Conservation (phyloP, 306 rosid species). For the Begonia masoniana region DNA sequence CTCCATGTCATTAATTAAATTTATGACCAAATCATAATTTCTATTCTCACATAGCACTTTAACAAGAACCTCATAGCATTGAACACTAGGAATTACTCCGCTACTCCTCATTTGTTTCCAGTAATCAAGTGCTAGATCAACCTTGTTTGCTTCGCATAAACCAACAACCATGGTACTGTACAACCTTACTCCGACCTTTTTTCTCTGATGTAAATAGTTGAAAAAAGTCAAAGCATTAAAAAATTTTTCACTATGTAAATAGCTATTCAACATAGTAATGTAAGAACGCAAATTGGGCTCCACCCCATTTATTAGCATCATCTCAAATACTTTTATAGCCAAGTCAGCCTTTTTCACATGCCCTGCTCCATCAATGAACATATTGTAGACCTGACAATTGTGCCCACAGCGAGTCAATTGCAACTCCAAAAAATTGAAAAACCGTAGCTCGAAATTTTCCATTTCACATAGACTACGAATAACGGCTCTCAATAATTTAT, state of each 20-base stretch:
- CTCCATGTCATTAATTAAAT: constrained; percentile 38
- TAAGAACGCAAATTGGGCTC: too few species aligned
- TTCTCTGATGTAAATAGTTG: constrained; percentile 17
- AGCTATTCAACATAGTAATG: too few species aligned
- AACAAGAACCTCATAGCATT: constrained; percentile 51
- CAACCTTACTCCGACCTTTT: constrained; percentile 19
- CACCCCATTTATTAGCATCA: too few species aligned
- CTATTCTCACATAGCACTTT: constrained; percentile 22
- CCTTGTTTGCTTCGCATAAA: constrained; percentile 35
- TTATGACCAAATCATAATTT: constrained; percentile 33
- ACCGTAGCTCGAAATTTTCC: too few species aligned
- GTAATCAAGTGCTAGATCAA: constrained; percentile 27
- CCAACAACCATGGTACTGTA: constrained; percentile 28
- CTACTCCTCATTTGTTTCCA: constrained; percentile 28
- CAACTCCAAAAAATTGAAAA: too few species aligned
- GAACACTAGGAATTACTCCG: constrained; percentile 33
- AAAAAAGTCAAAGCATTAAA: constrained; percentile 56
- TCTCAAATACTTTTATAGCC: too few species aligned
- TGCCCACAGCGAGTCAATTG: too few species aligned
- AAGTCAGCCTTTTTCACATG: too few species aligned
- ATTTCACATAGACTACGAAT: too few species aligned
- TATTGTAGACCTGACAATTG: too few species aligned
- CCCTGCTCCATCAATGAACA: too few species aligned
- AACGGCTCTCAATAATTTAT: too few species aligned
- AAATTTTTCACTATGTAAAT: constrained; percentile 31